These are phyloP conservation scores for Rhodotorula kratochvilovae DNA, from an alignment of 768 basidiomycete genomes.

Conservation along the genomic window DNA sequence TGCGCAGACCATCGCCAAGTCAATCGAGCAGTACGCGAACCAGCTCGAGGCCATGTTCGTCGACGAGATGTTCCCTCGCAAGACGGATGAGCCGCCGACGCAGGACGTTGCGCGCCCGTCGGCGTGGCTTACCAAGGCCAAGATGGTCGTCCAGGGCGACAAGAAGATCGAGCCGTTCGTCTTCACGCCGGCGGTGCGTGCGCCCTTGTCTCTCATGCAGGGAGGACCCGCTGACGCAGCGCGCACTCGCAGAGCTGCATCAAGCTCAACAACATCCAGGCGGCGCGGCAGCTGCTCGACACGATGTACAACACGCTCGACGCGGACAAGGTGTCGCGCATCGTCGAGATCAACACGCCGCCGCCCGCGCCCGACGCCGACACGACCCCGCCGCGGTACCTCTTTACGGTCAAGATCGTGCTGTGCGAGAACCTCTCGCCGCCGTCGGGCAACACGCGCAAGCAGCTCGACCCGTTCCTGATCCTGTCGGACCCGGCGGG, in stretches of 20 bases:
- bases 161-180: constrained; percentile 93
- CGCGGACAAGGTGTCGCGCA: constrained; percentile 74
- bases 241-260: constrained; percentile 66
- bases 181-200: constrained; percentile 64
- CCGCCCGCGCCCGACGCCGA: constrained; percentile 62
- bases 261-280: constrained; percentile 95
- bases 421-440: constrained; percentile 66
- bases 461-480: constrained; percentile 80
- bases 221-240: too few species aligned
- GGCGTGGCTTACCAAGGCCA: constrained; percentile 54
- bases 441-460: constrained; percentile 65
- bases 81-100: constrained; percentile 59
- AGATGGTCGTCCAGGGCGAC: constrained; percentile 61
- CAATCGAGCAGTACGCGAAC: constrained; percentile 84
- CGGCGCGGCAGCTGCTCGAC: constrained; percentile 82
- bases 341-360: constrained; percentile 42
- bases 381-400: constrained; percentile 46
- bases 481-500: constrained; percentile 91
- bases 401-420: constrained; percentile 90
- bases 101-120: constrained; percentile 42
- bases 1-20: constrained; percentile 79
- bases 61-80: constrained; percentile 88
- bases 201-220: too few species aligned
- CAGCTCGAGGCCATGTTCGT: constrained; percentile 83
- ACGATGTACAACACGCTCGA: constrained; percentile 89